phyloP scores from a whole-genome alignment of 2,329 filamentous ascomycete genomes.

The Hypoxylon rubiginosum region DNA sequence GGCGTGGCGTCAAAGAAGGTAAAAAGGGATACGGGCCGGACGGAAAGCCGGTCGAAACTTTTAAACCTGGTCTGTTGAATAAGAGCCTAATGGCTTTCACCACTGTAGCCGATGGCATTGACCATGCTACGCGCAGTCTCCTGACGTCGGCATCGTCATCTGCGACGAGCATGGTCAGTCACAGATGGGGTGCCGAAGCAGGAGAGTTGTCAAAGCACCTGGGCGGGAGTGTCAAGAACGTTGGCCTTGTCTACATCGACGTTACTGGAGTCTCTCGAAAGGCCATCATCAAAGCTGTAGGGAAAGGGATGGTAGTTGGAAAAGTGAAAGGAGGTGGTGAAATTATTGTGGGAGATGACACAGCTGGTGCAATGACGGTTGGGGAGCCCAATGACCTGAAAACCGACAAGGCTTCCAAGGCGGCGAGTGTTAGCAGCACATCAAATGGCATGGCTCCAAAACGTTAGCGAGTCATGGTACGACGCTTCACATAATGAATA shows the following conservation, averaged over 20 bases:
- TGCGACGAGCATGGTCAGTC: slow-evolving; percentile 88
- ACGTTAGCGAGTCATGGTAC: slow-evolving; percentile 15
- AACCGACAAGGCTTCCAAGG: slow-evolving; percentile 36
- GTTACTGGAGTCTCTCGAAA: slow-evolving; percentile 90
- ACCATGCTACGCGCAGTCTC: slow-evolving; percentile 84
- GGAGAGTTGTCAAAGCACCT: slow-evolving; percentile 81
- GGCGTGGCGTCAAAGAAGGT: slow-evolving; percentile 69
- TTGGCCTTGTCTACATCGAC: slow-evolving; percentile 97
- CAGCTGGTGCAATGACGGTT: slow-evolving; percentile 50
- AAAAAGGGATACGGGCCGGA: slow-evolving; percentile 76
- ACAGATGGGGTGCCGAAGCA: slow-evolving; percentile 89
- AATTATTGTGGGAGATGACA: slow-evolving; percentile 78
- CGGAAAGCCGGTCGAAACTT: slow-evolving; percentile 72
- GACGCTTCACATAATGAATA: slow-evolving; percentile 1
- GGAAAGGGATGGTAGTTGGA: slow-evolving; percentile 95
- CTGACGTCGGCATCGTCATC: slow-evolving; percentile 80
- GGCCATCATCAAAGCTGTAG: slow-evolving; percentile 93
- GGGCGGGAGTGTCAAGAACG: slow-evolving; percentile 92
- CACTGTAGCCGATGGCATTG: slow-evolving; percentile 93
- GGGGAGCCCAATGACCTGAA: slow-evolving; percentile 36
- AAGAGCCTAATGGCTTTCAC: slow-evolving; percentile 97
- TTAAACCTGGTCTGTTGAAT: slow-evolving; percentile 94
- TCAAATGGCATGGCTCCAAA: slow-evolving; percentile 41
- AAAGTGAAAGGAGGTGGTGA: slow-evolving; percentile 81
- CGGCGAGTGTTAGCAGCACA: slow-evolving; percentile 40